Evolutionary conservation across 2,329 filamentous ascomycete species (phyloP).

Genomic region (Aspergillus flavus): DNA sequence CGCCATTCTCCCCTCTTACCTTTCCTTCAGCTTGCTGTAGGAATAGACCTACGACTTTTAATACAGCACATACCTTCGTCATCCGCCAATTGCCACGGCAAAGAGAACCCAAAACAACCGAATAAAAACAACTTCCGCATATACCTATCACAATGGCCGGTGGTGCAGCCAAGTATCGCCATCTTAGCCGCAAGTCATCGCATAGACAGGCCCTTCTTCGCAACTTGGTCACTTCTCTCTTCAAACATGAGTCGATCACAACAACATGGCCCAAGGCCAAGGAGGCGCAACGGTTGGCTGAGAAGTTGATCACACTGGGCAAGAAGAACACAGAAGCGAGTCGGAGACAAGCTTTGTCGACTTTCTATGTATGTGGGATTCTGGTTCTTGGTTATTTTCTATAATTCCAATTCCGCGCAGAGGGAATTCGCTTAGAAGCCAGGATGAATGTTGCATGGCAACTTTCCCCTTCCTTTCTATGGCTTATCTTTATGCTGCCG

Average conservation of each 20-base stretch:
- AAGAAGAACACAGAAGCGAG: constrained; percentile 90
- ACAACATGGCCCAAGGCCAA: constrained; percentile 98
- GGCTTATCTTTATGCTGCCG: background rate
- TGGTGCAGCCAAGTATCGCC: constrained; percentile 82
- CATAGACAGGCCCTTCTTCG: constrained; percentile 91
- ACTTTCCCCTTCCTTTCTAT: background rate
- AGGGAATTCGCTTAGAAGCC: background rate
- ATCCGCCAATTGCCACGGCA: background rate
- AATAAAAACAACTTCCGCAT: constrained; percentile 5
- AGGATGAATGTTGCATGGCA: background rate
- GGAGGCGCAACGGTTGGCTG: constrained; percentile 89
- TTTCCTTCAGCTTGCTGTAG: background rate
- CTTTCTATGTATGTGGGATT: constrained; percentile 73
- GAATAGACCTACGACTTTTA: background rate
- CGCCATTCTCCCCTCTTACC: constrained; percentile 6
- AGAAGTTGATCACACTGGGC: constrained; percentile 90
- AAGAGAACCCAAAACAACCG: background rate
- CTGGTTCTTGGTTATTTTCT: background rate
- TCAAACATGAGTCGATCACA: constrained; percentile 88
- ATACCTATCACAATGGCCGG: constrained; percentile 69
- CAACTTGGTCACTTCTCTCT: constrained; percentile 92
- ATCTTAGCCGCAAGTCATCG: constrained; percentile 80
- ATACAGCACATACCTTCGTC: background rate
- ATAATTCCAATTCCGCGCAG: background rate
- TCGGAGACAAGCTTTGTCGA: constrained; percentile 71